A percentile compares a stretch with the other conserved stretches of the same genome.
Conservation (phyloP, 352 stramenopile genomes). For the Phytophthora capsici region DNA sequence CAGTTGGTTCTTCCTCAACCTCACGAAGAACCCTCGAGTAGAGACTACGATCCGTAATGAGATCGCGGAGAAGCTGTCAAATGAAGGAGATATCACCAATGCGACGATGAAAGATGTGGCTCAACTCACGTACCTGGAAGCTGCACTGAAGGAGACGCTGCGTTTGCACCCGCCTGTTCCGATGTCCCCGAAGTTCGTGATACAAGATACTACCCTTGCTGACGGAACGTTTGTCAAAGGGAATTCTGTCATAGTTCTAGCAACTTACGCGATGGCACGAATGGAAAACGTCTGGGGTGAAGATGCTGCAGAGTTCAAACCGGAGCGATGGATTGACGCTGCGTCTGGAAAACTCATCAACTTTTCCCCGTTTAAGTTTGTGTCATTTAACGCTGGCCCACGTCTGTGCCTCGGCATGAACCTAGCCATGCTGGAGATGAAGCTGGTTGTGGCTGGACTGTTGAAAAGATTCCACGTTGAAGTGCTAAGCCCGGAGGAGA, state of each 20-base stretch:
- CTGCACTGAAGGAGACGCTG: constrained; percentile 56
- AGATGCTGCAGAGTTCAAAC: constrained; percentile 31
- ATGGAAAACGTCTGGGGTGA: constrained; percentile 53
- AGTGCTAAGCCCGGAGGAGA: constrained; percentile 26
- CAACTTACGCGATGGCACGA: constrained; percentile 53
- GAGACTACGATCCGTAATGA: constrained; percentile 50
- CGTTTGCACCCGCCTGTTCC: constrained; percentile 63
- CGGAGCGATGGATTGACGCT: background rate
- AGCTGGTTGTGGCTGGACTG: constrained; percentile 49
- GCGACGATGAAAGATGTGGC: constrained; percentile 35
- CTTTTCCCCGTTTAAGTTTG: background rate
- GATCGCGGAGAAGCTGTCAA: constrained; percentile 30
- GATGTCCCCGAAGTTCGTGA: constrained; percentile 27
- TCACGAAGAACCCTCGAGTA: constrained; percentile 57
- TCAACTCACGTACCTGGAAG: constrained; percentile 52
- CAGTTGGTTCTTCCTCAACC: constrained; percentile 29
- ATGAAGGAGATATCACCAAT: background rate
- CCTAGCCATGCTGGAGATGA: constrained; percentile 82
- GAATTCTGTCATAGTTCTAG: background rate
- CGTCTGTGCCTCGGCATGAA: constrained; percentile 66
- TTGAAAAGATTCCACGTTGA: constrained; percentile 51
- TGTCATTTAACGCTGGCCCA: constrained; percentile 65
- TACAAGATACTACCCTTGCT: constrained; percentile 51
- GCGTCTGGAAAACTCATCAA: background rate
- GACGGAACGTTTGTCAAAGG: background rate